phyloP scores from a whole-genome alignment of 1,284 basidiomycete genomes.

The Ganoderma lingzhi region DNA sequence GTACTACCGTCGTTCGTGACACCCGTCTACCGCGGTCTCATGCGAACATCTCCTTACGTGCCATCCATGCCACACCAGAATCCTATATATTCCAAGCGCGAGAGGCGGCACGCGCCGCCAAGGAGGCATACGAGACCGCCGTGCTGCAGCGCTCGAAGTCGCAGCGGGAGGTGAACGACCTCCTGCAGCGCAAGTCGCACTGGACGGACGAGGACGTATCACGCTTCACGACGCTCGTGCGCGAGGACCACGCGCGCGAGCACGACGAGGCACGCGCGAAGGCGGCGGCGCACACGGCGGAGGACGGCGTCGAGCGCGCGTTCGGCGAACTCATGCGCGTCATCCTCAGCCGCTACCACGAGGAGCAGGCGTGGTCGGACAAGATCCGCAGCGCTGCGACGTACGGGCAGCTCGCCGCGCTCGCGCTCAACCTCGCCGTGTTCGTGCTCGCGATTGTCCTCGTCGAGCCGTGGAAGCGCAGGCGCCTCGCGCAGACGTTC shows the following conservation, averaged over 20 bases:
- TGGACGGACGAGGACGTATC: conserved; percentile 88
- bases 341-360: conserved; percentile 92
- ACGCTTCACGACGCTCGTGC: conserved; percentile 87
- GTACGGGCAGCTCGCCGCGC: conserved; percentile 85
- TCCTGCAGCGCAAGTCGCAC: conserved; percentile 87
- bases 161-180: conserved; percentile 90
- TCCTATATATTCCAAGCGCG: conserved; percentile 66
- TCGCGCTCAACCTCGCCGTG: conserved; percentile 87
- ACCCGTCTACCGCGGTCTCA: neutral
- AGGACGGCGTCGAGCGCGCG: conserved; percentile 83
- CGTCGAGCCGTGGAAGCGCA: conserved; percentile 95
- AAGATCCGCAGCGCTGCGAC: conserved; percentile 94
- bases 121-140: conserved; percentile 77
- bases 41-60: neutral
- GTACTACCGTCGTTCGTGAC: conserved; percentile 34
- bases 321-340: conserved; percentile 87
- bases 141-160: conserved; percentile 80
- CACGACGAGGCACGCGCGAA: conserved; percentile 80
- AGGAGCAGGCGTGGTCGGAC: conserved; percentile 97
- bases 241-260: conserved; percentile 86
- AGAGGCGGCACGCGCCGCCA: conserved; percentile 70
- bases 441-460: conserved; percentile 88
- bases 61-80: conserved; percentile 53
- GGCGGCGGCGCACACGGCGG: conserved; percentile 66
- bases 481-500: conserved; percentile 84